These are phyloP conservation scores for Poa pratensis DNA, from an alignment of 176 grass and related monocot species.

Conservation along the genomic window DNA sequence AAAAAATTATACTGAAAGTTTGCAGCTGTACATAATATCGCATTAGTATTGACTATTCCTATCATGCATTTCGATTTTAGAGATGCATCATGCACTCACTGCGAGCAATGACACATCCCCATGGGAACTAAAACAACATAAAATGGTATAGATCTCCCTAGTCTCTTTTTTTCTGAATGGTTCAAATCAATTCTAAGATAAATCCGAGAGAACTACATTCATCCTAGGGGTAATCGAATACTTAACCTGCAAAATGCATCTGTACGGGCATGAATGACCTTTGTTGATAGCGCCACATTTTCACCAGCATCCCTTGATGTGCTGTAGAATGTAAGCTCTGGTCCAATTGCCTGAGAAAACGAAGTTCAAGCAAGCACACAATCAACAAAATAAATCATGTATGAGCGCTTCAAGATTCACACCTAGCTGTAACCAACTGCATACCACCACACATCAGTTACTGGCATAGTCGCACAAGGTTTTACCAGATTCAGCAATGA, in stretches of 20 bases:
- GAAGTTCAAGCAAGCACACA: slow-evolving; percentile 20
- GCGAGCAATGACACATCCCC: not conserved
- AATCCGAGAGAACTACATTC: slow-evolving; percentile 25
- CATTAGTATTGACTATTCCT: slow-evolving; percentile 1
- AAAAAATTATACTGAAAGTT: not conserved
- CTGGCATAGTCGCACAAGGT: not conserved
- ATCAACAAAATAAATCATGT: not conserved
- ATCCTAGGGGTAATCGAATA: slow-evolving; percentile 32
- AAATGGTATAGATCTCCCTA: slow-evolving; percentile 2
- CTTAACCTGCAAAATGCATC: slow-evolving; percentile 90
- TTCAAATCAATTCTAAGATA: slow-evolving; percentile 21
- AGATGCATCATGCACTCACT: slow-evolving; percentile 2
- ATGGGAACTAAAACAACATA: slow-evolving; percentile 19
- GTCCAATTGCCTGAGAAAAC: slow-evolving; percentile 81
- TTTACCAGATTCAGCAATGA: slow-evolving; percentile 28
- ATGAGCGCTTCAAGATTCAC: slow-evolving; percentile 27
- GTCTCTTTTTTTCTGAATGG: slow-evolving; percentile 10
- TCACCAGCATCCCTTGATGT: slow-evolving; percentile 78
- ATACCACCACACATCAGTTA: slow-evolving; percentile 26
- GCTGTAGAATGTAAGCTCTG: slow-evolving; percentile 96
- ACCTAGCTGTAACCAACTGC: slow-evolving; percentile 17
- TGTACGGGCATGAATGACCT: slow-evolving; percentile 91
- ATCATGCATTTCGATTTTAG: slow-evolving; percentile 10
- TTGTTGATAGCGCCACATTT: slow-evolving; percentile 72
- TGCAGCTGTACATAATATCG: slow-evolving; percentile 1